Evolutionary conservation across 371 early-diverging fungal species (phyloP).

Genomic region (Homolaphlyctis polyrhiza): DNA sequence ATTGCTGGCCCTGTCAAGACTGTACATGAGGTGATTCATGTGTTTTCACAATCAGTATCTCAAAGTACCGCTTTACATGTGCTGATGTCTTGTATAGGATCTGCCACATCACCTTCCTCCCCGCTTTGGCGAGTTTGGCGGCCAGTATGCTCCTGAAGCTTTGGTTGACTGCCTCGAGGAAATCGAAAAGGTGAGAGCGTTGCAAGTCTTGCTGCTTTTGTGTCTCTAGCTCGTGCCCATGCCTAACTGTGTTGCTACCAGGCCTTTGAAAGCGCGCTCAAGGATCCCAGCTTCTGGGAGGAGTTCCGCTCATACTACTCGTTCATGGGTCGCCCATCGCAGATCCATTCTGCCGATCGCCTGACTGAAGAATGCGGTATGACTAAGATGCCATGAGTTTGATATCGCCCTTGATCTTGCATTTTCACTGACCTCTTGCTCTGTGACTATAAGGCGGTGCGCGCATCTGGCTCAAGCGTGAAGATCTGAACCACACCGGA

Average conservation of each 20-base stretch:
- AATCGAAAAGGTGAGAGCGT: slow-evolving; percentile 54
- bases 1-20: not conserved
- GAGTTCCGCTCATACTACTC: slow-evolving; percentile 87
- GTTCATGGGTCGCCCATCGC: slow-evolving; percentile 89
- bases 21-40: not conserved
- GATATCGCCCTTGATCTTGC: not conserved
- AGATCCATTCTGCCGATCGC: slow-evolving; percentile 79
- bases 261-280: slow-evolving; percentile 47
- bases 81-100: not conserved
- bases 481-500: slow-evolving; percentile 97
- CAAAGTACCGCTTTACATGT: too few relatives aligned
- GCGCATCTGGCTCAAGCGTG: slow-evolving; percentile 94
- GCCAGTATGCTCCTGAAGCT: slow-evolving; percentile 94
- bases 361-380: slow-evolving; percentile 62
- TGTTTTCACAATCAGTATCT: too few relatives aligned
- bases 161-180: slow-evolving; percentile 88
- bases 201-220: not conserved
- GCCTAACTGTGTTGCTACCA: not conserved
- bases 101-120: slow-evolving; percentile 31
- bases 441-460: slow-evolving; percentile 60
- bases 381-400: not conserved
- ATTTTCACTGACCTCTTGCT: slow-evolving; percentile 3
- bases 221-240: not conserved
- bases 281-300: slow-evolving; percentile 82
- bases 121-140: slow-evolving; percentile 94